A percentile compares a stretch with the other conserved stretches of the same genome.
These are phyloP conservation scores for Setomelanomma holmii DNA, from an alignment of 2,329 filamentous ascomycete genomes.

Conservation along the genomic window DNA sequence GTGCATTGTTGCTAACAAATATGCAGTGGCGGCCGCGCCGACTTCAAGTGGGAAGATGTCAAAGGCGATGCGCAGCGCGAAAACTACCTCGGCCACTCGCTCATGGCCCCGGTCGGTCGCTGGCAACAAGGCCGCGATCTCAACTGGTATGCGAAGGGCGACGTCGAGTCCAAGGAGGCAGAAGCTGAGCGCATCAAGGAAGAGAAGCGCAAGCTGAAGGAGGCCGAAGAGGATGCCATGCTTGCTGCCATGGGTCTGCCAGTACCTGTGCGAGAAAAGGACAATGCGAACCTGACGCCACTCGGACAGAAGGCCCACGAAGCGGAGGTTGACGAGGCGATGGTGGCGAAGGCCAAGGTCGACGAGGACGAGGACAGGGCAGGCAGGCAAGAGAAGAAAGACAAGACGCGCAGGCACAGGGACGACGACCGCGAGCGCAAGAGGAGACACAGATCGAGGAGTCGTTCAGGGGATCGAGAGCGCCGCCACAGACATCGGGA, in stretches of 20 bases:
- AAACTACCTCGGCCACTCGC: slow-evolving; percentile 86
- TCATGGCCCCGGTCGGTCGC: slow-evolving; percentile 90
- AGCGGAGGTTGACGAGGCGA: slow-evolving; percentile 62
- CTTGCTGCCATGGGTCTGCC: slow-evolving; percentile 82
- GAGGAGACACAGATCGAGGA: slow-evolving; percentile 35
- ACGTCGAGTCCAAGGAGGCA: slow-evolving; percentile 64
- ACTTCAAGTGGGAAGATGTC: slow-evolving; percentile 97
- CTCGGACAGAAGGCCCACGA: slow-evolving; percentile 62
- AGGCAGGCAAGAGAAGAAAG: slow-evolving; percentile 28
- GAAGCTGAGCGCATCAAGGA: slow-evolving; percentile 65
- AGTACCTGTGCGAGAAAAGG: slow-evolving; percentile 66
- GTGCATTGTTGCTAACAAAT: slow-evolving; percentile 7
- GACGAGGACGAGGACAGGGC: slow-evolving; percentile 35
- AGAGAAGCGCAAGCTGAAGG: slow-evolving; percentile 82
- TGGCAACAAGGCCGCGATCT: slow-evolving; percentile 84
- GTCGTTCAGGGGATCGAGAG: slow-evolving; percentile 36
- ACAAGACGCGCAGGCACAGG: slow-evolving; percentile 33
- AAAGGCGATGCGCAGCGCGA: slow-evolving; percentile 86
- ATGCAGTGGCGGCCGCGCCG: slow-evolving; percentile 77
- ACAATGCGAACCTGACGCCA: slow-evolving; percentile 69
- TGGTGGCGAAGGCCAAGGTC: slow-evolving; percentile 57
- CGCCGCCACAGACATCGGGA: slow-evolving; percentile 37
- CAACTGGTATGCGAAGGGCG: slow-evolving; percentile 68
- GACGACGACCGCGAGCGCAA: slow-evolving; percentile 31
- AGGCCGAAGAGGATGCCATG: slow-evolving; percentile 92